Percentiles rank a stretch among this genome's conserved stretches.
phyloP scores from a whole-genome alignment of 192 early-diverging fungal genomes.

The Coemansia sp. region DNA sequence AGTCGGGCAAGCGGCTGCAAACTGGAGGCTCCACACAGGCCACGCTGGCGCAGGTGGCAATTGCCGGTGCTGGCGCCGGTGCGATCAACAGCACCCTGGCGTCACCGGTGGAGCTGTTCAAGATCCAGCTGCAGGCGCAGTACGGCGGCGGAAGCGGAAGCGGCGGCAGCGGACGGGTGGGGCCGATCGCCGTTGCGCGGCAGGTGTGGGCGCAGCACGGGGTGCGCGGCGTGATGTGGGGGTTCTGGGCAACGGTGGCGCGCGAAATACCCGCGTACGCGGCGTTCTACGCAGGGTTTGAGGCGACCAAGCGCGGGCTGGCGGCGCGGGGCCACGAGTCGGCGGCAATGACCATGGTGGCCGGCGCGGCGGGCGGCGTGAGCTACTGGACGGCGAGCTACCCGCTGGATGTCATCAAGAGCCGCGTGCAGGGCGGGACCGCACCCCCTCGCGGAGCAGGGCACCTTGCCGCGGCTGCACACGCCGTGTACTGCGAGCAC shows the following conservation, averaged over 20 bases:
- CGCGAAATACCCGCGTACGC: constrained; percentile 81
- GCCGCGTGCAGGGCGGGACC: constrained; percentile 63
- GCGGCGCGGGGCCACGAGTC: constrained; percentile 46
- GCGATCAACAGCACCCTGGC: constrained; percentile 78
- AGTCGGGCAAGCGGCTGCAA: constrained; percentile 56
- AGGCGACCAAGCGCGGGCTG: constrained; percentile 69
- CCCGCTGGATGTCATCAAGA: constrained; percentile 85
- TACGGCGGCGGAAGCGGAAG: constrained; percentile 48
- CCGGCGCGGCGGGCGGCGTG: constrained; percentile 78
- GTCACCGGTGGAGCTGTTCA: constrained; percentile 92
- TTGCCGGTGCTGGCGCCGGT: constrained; percentile 88
- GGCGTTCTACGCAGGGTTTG: constrained; percentile 85
- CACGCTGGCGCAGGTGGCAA: constrained; percentile 54
- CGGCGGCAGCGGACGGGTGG: constrained; percentile 30
- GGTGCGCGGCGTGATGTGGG: constrained; percentile 73
- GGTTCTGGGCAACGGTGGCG: constrained; percentile 74
- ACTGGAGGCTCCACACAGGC: constrained; percentile 53
- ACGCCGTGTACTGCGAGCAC: constrained; percentile 53
- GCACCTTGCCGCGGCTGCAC: constrained; percentile 57
- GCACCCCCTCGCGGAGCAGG: constrained; percentile 58
- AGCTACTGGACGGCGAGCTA: constrained; percentile 81
- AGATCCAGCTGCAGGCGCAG: constrained; percentile 89
- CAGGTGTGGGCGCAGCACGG: constrained; percentile 67
- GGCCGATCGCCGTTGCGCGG: constrained; percentile 65
- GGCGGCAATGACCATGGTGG: constrained; percentile 59